These are phyloP conservation scores for Penicillium pancosmium DNA, from an alignment of 495 filamentous ascomycete species.

Conservation along the genomic window DNA sequence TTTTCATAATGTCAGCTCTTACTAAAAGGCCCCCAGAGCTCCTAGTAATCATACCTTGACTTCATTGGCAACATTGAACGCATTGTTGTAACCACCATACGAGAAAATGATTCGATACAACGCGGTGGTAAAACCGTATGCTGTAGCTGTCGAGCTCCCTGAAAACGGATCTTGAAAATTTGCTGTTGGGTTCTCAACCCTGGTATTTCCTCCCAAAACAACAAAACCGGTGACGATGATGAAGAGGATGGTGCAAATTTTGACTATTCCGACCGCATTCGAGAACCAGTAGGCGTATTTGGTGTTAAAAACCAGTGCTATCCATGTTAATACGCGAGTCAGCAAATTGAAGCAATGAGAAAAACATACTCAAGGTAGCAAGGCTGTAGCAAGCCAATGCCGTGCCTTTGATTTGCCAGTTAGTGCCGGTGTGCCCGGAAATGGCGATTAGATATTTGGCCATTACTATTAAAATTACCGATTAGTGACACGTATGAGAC, in stretches of 20 bases:
- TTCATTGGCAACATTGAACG: constrained; percentile 61
- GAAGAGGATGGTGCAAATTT: constrained; percentile 54
- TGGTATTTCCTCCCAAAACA: constrained; percentile 51
- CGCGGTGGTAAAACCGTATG: constrained; percentile 50
- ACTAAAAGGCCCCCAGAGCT: too few relatives aligned
- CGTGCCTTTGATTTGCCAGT: constrained; percentile 58
- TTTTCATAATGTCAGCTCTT: not conserved
- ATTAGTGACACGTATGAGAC: not conserved
- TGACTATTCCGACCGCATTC: constrained; percentile 10
- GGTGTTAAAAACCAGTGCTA: constrained; percentile 38
- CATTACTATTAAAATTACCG: constrained; percentile 39
- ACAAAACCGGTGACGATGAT: constrained; percentile 57
- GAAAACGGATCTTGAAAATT: constrained; percentile 55
- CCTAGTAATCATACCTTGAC: constrained; percentile 38
- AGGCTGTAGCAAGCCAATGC: constrained; percentile 43
- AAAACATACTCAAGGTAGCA: constrained; percentile 5
- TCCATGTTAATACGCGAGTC: not conserved
- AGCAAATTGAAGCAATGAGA: not conserved
- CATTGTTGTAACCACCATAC: constrained; percentile 55
- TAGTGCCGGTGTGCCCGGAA: constrained; percentile 30
- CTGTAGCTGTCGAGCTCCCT: constrained; percentile 40
- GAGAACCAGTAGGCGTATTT: constrained; percentile 15
- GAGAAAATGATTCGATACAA: constrained; percentile 57
- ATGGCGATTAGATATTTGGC: constrained; percentile 57
- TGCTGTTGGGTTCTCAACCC: constrained; percentile 47